Evolutionary conservation across 306 rosid species (phyloP).

Genomic region (Medicago lupulina): DNA sequence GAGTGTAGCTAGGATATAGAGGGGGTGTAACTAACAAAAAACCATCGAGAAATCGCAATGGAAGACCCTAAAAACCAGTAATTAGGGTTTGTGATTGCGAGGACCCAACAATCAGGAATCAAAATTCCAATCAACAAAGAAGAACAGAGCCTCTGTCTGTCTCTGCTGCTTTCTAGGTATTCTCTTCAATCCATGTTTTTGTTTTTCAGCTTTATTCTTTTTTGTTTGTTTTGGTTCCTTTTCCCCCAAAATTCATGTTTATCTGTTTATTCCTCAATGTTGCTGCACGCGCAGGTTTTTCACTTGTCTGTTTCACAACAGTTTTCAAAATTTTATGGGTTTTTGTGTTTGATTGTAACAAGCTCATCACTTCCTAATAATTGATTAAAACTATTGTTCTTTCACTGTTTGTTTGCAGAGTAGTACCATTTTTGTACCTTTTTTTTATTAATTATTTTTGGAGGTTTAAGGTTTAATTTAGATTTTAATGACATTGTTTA

Average conservation of each 20-base stretch:
- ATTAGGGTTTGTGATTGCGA: neutral
- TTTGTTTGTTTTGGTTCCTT: neutral
- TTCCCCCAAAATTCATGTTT: slow-evolving; percentile 1
- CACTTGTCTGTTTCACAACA: slow-evolving; percentile 5
- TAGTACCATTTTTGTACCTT: slow-evolving; percentile 22
- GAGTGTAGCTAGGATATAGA: neutral
- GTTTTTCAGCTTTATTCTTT: slow-evolving; percentile 12
- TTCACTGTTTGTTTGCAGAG: slow-evolving; percentile 30
- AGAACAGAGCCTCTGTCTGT: neutral
- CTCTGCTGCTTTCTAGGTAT: slow-evolving; percentile 33
- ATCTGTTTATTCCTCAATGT: neutral
- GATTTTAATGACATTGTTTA: slow-evolving; percentile 10
- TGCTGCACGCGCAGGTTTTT: slow-evolving; percentile 26
- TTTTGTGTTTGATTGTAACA: neutral
- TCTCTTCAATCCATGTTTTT: neutral
- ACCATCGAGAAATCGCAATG: neutral
- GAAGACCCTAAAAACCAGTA: neutral
- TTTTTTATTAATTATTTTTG: slow-evolving; percentile 12
- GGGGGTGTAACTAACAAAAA: neutral
- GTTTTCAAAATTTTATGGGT: neutral
- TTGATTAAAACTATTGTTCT: slow-evolving; percentile 24
- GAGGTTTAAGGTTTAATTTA: neutral
- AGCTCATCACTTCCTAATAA: neutral
- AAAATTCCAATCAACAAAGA: slow-evolving; percentile 22
- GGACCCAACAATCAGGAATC: slow-evolving; percentile 5